Evolutionary conservation across 306 rosid genomes (phyloP).

Genomic region (Abrus pulchellus): DNA sequence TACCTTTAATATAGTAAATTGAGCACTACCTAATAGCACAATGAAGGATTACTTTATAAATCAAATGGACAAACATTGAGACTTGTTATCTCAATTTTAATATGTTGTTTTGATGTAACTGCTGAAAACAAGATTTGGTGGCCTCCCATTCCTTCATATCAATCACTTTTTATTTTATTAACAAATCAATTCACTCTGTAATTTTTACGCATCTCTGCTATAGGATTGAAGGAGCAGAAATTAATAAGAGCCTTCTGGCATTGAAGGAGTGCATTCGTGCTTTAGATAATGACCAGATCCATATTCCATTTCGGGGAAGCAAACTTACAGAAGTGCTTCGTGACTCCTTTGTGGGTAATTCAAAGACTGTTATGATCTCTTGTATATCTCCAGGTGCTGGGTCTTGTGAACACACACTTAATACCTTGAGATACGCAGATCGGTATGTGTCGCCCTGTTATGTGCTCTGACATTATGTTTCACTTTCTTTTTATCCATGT

Average conservation of each 20-base stretch:
- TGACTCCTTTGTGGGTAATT: constrained; percentile 97
- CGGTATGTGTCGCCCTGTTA: constrained; percentile 59
- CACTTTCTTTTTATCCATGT: constrained; percentile 21
- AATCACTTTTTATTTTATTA: constrained; percentile 12
- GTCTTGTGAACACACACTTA: constrained; percentile 96
- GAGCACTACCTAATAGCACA: constrained; percentile 22
- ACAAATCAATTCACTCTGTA: constrained; percentile 33
- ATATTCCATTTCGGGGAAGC: constrained; percentile 99
- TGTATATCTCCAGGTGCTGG: constrained; percentile 99
- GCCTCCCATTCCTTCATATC: constrained; percentile 29
- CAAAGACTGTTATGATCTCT: constrained; percentile 97
- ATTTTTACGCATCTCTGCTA: constrained; percentile 27
- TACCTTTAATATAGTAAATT: constrained; percentile 7
- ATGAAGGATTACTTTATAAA: neutral
- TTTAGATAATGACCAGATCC: constrained; percentile 96
- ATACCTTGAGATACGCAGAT: constrained; percentile 97
- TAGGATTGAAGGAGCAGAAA: constrained; percentile 99
- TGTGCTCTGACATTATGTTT: constrained; percentile 38
- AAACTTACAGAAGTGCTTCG: constrained; percentile 99
- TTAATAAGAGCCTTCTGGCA: constrained; percentile 98
- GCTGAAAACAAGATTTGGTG: constrained; percentile 24
- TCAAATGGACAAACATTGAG: neutral
- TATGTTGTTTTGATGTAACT: constrained; percentile 35
- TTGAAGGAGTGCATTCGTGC: constrained; percentile 99
- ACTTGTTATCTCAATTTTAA: constrained; percentile 22